Evolutionary conservation across 106 monocot species (phyloP).

Genomic region (Xerophyta viscosa): DNA sequence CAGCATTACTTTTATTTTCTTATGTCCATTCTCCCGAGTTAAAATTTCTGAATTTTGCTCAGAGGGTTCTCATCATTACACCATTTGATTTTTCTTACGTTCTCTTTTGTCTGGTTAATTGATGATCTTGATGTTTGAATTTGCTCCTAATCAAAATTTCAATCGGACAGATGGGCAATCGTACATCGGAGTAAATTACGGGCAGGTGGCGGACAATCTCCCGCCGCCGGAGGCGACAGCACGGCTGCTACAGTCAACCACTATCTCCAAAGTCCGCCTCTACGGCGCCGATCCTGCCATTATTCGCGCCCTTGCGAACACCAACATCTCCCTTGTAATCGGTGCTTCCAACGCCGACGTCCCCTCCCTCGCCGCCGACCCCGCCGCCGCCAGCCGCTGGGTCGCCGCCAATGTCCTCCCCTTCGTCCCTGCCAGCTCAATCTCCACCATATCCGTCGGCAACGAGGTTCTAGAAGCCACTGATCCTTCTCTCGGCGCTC

Average conservation of each 20-base stretch:
- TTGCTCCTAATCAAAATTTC: too few species aligned
- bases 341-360: conserved; percentile 72
- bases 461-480: conserved; percentile 60
- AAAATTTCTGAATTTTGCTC: too few species aligned
- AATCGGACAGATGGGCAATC: conserved; percentile 35
- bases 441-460: conserved; percentile 61
- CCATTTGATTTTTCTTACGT: too few species aligned
- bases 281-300: conserved; percentile 60
- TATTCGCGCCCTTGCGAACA: conserved; percentile 47
- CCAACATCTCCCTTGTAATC: conserved; percentile 56
- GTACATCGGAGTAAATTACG: conserved; percentile 78
- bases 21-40: too few species aligned
- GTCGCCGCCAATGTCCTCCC: conserved; percentile 60
- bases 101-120: too few species aligned
- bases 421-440: conserved; percentile 39
- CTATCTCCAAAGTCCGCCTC: conserved; percentile 72
- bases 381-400: conserved; percentile 52
- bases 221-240: conserved; percentile 53
- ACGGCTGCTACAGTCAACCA: conserved; percentile 52
- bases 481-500: conserved; percentile 29
- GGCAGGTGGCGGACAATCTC: conserved; percentile 77
- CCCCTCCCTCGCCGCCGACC: conserved; percentile 48
- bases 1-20: too few species aligned
- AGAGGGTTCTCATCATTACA: too few species aligned
- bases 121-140: too few species aligned